phyloP scores from a whole-genome alignment of 352 stramenopile species.

The Phytophthora pisi region DNA sequence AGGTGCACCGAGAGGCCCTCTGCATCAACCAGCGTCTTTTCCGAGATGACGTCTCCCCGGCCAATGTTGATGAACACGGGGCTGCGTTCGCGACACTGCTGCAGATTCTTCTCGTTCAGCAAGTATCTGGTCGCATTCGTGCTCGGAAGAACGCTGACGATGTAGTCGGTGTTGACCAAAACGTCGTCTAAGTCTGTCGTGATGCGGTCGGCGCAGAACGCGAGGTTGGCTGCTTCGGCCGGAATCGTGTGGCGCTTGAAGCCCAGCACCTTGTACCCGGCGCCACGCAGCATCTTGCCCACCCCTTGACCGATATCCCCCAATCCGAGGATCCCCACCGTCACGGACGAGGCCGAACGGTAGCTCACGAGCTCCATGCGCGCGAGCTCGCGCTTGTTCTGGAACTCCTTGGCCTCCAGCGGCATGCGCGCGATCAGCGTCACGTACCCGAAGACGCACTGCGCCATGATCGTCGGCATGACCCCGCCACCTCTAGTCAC shows the following conservation, averaged over 20 bases:
- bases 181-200: slow-evolving; percentile 51
- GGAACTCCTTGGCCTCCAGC: slow-evolving; percentile 44
- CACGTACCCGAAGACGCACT: slow-evolving; percentile 58
- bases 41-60: slow-evolving; percentile 73
- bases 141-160: slow-evolving; percentile 82
- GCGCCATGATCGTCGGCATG: slow-evolving; percentile 52
- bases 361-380: slow-evolving; percentile 37
- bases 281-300: slow-evolving; percentile 42
- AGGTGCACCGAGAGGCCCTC: too few relatives aligned
- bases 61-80: slow-evolving; percentile 89
- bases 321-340: slow-evolving; percentile 50
- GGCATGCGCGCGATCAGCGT: slow-evolving; percentile 60
- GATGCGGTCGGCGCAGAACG: slow-evolving; percentile 38
- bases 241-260: slow-evolving; percentile 54
- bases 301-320: slow-evolving; percentile 59
- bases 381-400: slow-evolving; percentile 43
- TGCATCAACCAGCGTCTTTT: slow-evolving; percentile 49
- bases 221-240: background rate
- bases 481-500: slow-evolving; percentile 58
- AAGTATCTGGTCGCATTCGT: slow-evolving; percentile 66
- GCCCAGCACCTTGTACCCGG: slow-evolving; percentile 63
- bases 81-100: slow-evolving; percentile 45
- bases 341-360: slow-evolving; percentile 49
- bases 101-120: slow-evolving; percentile 57
- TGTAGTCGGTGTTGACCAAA: slow-evolving; percentile 59